These are phyloP conservation scores for Apophysomyces sp. DNA, from an alignment of 371 early-diverging fungal species.

Conservation along the genomic window DNA sequence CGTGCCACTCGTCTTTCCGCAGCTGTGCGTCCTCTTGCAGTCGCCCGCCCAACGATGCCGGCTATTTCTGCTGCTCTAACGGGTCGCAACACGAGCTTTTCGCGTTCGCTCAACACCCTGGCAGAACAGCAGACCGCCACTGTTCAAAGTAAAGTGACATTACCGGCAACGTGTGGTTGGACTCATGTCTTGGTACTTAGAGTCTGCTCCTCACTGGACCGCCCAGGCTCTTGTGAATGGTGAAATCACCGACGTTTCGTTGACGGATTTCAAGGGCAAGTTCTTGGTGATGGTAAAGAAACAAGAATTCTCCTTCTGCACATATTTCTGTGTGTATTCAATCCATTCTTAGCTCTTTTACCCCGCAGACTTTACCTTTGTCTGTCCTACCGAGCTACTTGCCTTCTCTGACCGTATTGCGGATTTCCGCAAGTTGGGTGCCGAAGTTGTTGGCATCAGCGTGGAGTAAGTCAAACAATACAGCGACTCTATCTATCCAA, in stretches of 20 bases:
- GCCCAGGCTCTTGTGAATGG: slow-evolving; percentile 72
- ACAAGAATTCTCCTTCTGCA: no score
- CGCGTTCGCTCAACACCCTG: not conserved
- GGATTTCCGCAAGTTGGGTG: slow-evolving; percentile 66
- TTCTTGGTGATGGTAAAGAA: slow-evolving; percentile 37
- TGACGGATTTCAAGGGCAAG: slow-evolving; percentile 85
- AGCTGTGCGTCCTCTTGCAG: not conserved
- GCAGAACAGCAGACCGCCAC: slow-evolving; percentile 11
- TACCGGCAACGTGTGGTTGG: not conserved
- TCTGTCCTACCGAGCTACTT: slow-evolving; percentile 71
- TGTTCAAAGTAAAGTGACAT: slow-evolving; percentile 15
- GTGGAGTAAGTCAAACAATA: slow-evolving; percentile 83
- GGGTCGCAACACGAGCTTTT: not conserved
- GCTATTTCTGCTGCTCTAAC: slow-evolving; percentile 5
- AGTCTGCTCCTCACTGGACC: slow-evolving; percentile 71
- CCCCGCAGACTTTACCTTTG: slow-evolving; percentile 53
- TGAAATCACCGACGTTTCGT: slow-evolving; percentile 71
- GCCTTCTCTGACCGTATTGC: slow-evolving; percentile 62
- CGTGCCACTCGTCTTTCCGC: not conserved
- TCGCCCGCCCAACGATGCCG: not conserved
- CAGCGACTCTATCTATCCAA: no score
- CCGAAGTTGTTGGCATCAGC: slow-evolving; percentile 81
- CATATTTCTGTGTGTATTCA: not conserved
- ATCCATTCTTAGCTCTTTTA: slow-evolving; percentile 17
- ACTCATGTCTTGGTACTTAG: slow-evolving; percentile 8